Evolutionary conservation across 2,329 filamentous ascomycete genomes (phyloP), one percentile per base, ranked within the genome.

Genomic region (Amphichorda felina): DNA sequence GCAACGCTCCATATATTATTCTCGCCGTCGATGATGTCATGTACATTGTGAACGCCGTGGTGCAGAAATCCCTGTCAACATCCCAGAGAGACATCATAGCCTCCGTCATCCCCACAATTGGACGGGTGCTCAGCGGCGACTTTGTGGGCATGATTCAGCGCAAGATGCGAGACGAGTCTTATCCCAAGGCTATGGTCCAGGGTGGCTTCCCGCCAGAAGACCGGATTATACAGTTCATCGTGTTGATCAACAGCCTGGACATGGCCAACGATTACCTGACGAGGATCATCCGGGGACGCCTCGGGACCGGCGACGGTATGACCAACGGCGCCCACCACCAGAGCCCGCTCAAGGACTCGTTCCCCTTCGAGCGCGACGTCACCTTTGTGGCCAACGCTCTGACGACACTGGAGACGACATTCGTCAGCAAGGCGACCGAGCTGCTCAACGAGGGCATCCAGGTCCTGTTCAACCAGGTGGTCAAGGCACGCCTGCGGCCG

Each of bases 21-120:
- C 87, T 88, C 2, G 88, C 89, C 1, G 88, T 98, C 8, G 91
- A 98, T 62, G 91, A 95, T 60, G 87, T 96, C 50, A 96, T 98
- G 89, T 98, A 96, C 59, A 95, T 98, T 47, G 84, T 94, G 53
- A 94, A 93, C 53, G 81, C 89, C 34, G 82, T 96, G 24, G 68
- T 96, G 7, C 82, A 93, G 43, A 80, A 89, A 44, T 83, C 86
- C 0, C 66, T 96, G 16, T 81, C 84, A 1, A 96, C 93, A 1
- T 85, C 83, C 2, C 88, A 95, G 53, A 70, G 79, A 45, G 70
- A 79, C 14, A 78, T 94, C 4, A 72, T 94, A 16, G 75, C 75
- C 29, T 83, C 75, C 38, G 82, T 94, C 6, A 62, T 95, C 18
- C 82, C 87, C 2, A 82, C 79, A 0, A 67, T 96, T 5, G 75